A percentile compares a stretch with the other conserved stretches of the same genome.
These are phyloP conservation scores for Termitomyces sp. DNA, from an alignment of 768 basidiomycete species.

Conservation along the genomic window DNA sequence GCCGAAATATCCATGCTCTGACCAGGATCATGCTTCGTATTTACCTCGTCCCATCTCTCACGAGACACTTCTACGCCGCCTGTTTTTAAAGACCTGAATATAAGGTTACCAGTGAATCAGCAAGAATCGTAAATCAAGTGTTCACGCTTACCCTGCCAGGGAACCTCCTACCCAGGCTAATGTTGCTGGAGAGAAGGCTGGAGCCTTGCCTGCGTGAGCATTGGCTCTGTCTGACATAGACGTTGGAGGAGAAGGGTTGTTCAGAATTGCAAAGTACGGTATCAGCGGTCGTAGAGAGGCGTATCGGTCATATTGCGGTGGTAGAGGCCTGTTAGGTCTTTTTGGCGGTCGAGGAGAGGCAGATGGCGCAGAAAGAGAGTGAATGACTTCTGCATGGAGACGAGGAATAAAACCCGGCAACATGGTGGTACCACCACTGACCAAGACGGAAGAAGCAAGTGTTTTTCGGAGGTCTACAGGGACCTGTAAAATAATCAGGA, in stretches of 20 bases:
- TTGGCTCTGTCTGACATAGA: slow-evolving; percentile 44
- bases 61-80: slow-evolving; percentile 77
- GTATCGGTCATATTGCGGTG: slow-evolving; percentile 68
- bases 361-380: slow-evolving; percentile 41
- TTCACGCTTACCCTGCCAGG: slow-evolving; percentile 69
- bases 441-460: slow-evolving; percentile 77
- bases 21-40: slow-evolving; percentile 37
- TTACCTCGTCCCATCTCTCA: slow-evolving; percentile 83
- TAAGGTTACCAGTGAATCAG: background rate
- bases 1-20: slow-evolving; percentile 30
- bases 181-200: slow-evolving; percentile 76
- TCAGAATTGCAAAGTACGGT: slow-evolving; percentile 74
- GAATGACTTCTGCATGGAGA: slow-evolving; percentile 72
- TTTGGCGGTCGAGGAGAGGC: slow-evolving; percentile 25
- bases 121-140: background rate
- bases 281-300: slow-evolving; percentile 64
- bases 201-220: slow-evolving; percentile 75
- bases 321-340: slow-evolving; percentile 31
- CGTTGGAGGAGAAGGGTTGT: slow-evolving; percentile 66
- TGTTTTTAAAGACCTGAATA: slow-evolving; percentile 70
- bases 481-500: slow-evolving; percentile 39
- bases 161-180: slow-evolving; percentile 94
- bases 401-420: slow-evolving; percentile 91
- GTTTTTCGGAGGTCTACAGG: slow-evolving; percentile 87
- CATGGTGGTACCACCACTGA: slow-evolving; percentile 87